Base-by-base conservation (phyloP, 2,329 filamentous ascomycete species). In the Diaporthe sp. region DNA sequence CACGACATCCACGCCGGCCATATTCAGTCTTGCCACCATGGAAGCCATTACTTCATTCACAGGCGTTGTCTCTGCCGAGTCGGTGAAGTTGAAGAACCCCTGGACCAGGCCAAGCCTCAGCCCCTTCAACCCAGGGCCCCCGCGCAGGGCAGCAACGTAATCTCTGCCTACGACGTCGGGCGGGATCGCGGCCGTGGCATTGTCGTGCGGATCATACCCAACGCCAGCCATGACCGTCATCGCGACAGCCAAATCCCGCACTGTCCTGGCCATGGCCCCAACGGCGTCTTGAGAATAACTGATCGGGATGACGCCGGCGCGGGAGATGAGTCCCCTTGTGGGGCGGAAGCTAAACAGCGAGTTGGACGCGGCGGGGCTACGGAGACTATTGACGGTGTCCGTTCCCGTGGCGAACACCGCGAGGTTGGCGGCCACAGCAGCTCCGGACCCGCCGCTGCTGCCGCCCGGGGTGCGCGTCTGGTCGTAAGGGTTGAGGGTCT, bases 401-500 rank as follows among this genome's bases (percentile, higher is more conserved):
- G 89, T 90, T 0, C 90, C 90, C 13, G 89, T 89, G 0, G 88
- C 90, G 3, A 91, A 85, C 0, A 93, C 85, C 1, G 88, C 89
- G 74, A 93, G 87, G 31, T 87, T 90, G 17, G 83, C 79, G 5
- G 83, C 91, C 39, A 93, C 84, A 0, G 90, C 90, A 0, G 90
- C 91, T 0, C 90, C 91, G 0, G 90, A 91, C 0, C 92, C 92
- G 15, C 91, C 91, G 42, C 90, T 92, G 60, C 89, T 91, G 1
- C 92, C 92, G 4, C 92, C 92, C 0, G 92, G 91, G 0, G 92
- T 93, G n/a, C 93, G 88, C 0, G 86, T 87, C 2, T 84, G 81
- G 80, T 94, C 92, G 78, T 95, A 94, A 0, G 92, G 91, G 80
- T 93, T 93, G 76, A 90, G 80, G 0, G 91, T 92, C 81, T 94